Evolutionary conservation across 805 yeast genomes (phyloP).

Genomic region (Saccharomycopsis capsularis): DNA sequence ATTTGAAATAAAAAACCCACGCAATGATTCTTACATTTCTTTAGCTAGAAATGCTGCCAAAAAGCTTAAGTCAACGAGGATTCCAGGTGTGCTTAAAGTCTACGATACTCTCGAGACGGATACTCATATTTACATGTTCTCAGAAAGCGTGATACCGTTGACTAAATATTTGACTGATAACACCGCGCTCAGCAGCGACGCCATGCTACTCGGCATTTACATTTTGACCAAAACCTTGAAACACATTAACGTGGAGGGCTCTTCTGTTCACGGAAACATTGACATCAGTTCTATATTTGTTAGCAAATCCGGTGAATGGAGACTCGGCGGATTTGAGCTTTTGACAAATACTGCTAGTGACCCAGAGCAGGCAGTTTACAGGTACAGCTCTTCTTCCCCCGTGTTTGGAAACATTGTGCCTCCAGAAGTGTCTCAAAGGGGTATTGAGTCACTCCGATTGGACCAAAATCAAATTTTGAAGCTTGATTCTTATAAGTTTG

Average conservation of each 20-base stretch:
- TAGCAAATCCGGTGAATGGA: slow-evolving; percentile 73
- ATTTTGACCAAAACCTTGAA: slow-evolving; percentile 45
- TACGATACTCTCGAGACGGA: slow-evolving; percentile 63
- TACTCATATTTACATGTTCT: slow-evolving; percentile 37
- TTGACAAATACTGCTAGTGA: slow-evolving; percentile 30
- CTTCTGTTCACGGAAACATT: slow-evolving; percentile 59
- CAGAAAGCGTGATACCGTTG: slow-evolving; percentile 61
- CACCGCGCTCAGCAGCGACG: slow-evolving; percentile 27
- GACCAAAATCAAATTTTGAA: slow-evolving; percentile 34
- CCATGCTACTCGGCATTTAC: slow-evolving; percentile 48
- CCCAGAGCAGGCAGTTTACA: slow-evolving; percentile 29
- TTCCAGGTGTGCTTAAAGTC: slow-evolving; percentile 63
- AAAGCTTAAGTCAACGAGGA: slow-evolving; percentile 48
- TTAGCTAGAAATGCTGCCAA: slow-evolving; percentile 40
- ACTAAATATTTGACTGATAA: slow-evolving; percentile 28
- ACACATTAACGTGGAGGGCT: slow-evolving; percentile 29
- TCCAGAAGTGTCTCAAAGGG: slow-evolving; percentile 43
- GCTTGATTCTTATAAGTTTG: slow-evolving; percentile 61
- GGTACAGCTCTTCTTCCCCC: slow-evolving; percentile 31
- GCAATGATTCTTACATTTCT: slow-evolving; percentile 27
- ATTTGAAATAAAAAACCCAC: slow-evolving; percentile 42
- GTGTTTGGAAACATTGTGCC: slow-evolving; percentile 36
- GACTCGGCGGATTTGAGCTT: slow-evolving; percentile 73
- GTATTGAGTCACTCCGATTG: slow-evolving; percentile 34
- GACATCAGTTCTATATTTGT: slow-evolving; percentile 54